These are phyloP conservation scores for Eutrema salsugineum DNA, from an alignment of 441 rosid genomes.

Conservation along the genomic window DNA sequence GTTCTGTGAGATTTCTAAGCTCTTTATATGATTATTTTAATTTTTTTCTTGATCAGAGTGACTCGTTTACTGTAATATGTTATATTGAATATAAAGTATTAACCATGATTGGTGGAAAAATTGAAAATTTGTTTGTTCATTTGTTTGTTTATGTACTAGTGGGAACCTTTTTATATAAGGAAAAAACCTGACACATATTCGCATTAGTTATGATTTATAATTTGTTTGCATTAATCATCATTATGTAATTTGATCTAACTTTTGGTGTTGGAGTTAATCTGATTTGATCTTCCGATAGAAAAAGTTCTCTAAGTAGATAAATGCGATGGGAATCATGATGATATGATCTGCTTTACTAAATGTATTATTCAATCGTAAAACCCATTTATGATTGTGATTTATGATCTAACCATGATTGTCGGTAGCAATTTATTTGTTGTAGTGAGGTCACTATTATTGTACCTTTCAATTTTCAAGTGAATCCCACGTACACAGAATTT, in stretches of 20 bases:
- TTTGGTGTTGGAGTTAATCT: not conserved
- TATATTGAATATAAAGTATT: not conserved
- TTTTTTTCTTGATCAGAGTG: constrained; percentile 24
- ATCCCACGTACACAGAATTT: too few species aligned
- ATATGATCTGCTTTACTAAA: not conserved
- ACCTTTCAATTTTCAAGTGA: too few species aligned
- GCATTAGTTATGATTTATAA: constrained; percentile 3
- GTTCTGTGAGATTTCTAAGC: constrained; percentile 24
- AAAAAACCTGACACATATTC: constrained; percentile 7
- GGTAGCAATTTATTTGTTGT: constrained; percentile 1
- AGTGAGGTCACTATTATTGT: too few species aligned
- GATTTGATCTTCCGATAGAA: constrained; percentile 7
- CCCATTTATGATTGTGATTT: constrained; percentile 2
- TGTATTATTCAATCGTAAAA: not conserved
- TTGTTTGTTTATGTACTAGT: constrained; percentile 17
- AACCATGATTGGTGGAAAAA: constrained; percentile 10
- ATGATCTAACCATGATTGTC: constrained; percentile 22
- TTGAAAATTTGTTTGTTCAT: constrained; percentile 1
- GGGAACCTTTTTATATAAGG: not conserved
- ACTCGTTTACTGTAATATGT: constrained; percentile 10
- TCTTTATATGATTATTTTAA: constrained; percentile 11
- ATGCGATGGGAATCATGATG: constrained; percentile 18
- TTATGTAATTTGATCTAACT: not conserved
- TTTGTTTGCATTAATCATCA: not conserved
- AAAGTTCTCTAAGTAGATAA: constrained; percentile 14